Percentiles rank a stretch among this genome's conserved stretches.
Conservation (phyloP, 2,329 filamentous ascomycete species). For the Leptographium wingfieldii region DNA sequence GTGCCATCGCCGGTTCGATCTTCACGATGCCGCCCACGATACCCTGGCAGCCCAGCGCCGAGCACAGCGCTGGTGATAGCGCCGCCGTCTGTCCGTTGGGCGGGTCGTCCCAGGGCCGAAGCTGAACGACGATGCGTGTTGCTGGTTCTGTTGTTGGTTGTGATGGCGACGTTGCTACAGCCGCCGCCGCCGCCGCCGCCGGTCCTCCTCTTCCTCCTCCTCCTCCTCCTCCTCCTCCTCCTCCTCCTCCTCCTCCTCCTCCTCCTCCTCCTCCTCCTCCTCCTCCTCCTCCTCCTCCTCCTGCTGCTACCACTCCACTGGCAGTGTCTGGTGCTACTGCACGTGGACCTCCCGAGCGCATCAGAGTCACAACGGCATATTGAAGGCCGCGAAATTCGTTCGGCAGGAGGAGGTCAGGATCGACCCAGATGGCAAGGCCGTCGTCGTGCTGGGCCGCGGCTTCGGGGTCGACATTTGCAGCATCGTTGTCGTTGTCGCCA, state of each 20-base stretch:
- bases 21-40: constrained; percentile 80
- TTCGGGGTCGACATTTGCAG: no score
- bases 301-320: constrained; percentile 36
- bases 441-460: constrained; percentile 7
- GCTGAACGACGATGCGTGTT: constrained; percentile 60
- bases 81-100: constrained; percentile 71
- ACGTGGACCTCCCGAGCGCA: constrained; percentile 59
- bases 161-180: background rate
- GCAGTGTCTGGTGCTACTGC: background rate
- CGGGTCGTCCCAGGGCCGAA: constrained; percentile 73
- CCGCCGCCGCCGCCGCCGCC: background rate
- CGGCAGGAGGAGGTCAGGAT: constrained; percentile 59
- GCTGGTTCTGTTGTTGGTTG: constrained; percentile 27
- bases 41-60: constrained; percentile 55
- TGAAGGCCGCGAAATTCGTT: constrained; percentile 63
- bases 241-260: constrained; percentile 26
- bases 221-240: constrained; percentile 25
- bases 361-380: constrained; percentile 74
- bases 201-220: constrained; percentile 25
- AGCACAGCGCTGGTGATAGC: constrained; percentile 65
- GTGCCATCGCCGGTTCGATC: constrained; percentile 67
- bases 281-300: constrained; percentile 17
- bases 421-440: constrained; percentile 70
- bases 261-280: constrained; percentile 31
- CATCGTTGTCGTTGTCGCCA: background rate